phyloP scores from a whole-genome alignment of 176 grass and related monocot species.

The Melocanna baccifera region DNA sequence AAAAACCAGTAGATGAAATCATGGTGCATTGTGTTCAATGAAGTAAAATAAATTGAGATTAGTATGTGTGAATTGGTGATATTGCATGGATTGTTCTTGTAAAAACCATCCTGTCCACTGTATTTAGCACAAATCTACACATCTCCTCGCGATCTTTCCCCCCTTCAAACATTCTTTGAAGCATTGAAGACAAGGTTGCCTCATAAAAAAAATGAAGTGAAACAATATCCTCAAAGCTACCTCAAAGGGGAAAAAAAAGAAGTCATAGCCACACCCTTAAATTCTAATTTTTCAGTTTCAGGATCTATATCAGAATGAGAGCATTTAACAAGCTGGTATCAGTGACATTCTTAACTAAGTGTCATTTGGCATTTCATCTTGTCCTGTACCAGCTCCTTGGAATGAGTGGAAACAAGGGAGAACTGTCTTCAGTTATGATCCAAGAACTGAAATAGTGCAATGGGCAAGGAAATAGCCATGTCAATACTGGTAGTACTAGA shows the following conservation, averaged over 20 bases:
- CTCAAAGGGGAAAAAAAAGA: not conserved
- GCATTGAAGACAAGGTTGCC: not conserved
- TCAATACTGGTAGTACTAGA: too few relatives aligned
- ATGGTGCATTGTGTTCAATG: not conserved
- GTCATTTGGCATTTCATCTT: too few relatives aligned
- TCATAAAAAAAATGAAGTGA: not conserved
- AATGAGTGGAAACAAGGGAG: too few relatives aligned
- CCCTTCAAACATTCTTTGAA: not conserved
- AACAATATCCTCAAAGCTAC: not conserved
- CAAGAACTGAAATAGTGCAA: too few relatives aligned
- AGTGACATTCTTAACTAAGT: too few relatives aligned
- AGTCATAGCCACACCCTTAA: not conserved
- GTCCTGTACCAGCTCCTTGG: too few relatives aligned
- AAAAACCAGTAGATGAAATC: too few relatives aligned
- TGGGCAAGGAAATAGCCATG: too few relatives aligned
- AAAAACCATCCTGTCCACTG: not conserved
- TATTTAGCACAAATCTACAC: not conserved
- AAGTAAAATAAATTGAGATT: not conserved
- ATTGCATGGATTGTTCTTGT: not conserved
- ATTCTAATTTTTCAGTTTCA: constrained; percentile 9
- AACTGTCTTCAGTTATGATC: too few relatives aligned
- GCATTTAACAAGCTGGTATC: accelerated
- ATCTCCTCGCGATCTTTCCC: not conserved
- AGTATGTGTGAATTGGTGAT: not conserved
- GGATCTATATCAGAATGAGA: not conserved